Base-by-base conservation (phyloP, 106 monocot species). In the Platanthera guangdongensis region DNA sequence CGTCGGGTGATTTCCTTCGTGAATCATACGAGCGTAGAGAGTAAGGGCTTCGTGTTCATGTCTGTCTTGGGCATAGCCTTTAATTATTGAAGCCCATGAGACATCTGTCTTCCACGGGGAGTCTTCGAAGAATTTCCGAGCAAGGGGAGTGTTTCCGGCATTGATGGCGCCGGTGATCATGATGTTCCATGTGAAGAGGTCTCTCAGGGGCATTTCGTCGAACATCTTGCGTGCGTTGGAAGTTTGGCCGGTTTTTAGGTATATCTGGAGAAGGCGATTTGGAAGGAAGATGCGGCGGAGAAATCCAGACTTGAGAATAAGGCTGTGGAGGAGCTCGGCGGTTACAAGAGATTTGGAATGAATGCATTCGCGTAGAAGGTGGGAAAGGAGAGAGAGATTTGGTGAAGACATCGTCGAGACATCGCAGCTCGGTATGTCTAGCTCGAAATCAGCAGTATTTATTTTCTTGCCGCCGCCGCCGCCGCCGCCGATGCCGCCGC, bases 111-210 rank as follows among this genome's bases (percentile, higher is more conserved):
- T 67, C 8, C 25, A 13, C 12, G 67, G 67, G 0, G 67, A 67
- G 67, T 67, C 13, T 12, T 67, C 67, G 30, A 67, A 32, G 67
- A 67, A 67, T 12, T 67, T 67, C 28, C 67, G 67, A 67, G 30
- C 32, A 10, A 67, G 4, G 25, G 5, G 5, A 13, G 67, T 32
- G 12, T 67, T 32, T 11, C 32, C 67, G 11, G 32, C 30, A 22
- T 67, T 67, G 30, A 67, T 28, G 67, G 67, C 12, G 6, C 32
- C 32, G 11, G 59, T 59, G 59, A 59, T 59, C 67, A 67, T 67
- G 18, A 32, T 67, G 67, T 67, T 67, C 67, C 67, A 67, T 30
- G 25, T 25, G 67, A 67, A 32, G 67, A 67, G 12, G 13, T 32
- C 67, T 67, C 32, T 67, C 7, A 4, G 4, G 32, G 12, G 12